Percentiles rank a stretch among this genome's conserved stretches.
Conservation (phyloP, 2,329 filamentous ascomycete genomes). For the Trichoderma simmonsii region DNA sequence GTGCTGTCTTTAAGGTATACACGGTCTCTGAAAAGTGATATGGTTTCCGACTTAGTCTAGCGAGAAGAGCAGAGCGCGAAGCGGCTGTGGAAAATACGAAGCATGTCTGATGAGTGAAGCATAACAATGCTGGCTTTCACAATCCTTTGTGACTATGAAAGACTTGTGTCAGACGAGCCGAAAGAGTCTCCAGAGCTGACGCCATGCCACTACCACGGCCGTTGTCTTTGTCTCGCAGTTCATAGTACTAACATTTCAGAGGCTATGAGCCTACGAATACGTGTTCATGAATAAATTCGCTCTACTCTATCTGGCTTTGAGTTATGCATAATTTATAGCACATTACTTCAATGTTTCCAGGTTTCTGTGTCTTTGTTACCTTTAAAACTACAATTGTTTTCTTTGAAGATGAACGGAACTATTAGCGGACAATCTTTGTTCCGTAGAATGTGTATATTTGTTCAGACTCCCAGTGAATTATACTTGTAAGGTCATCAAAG, state of each 20-base stretch:
- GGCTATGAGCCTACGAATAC: background rate
- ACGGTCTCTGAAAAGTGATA: background rate
- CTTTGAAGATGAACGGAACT: background rate
- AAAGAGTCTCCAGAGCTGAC: background rate
- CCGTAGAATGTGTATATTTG: background rate
- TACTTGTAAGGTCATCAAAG: background rate
- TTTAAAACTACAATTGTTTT: background rate
- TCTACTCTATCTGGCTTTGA: background rate
- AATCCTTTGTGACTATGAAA: background rate
- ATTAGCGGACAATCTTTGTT: background rate
- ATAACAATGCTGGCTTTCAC: background rate
- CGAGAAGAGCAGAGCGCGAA: no score
- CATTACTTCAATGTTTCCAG: background rate
- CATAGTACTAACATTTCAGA: background rate
- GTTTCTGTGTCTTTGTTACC: background rate
- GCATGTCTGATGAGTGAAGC: background rate
- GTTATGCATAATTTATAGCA: background rate
- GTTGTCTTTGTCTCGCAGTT: background rate
- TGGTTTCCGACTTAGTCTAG: no score
- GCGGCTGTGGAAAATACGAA: no score
- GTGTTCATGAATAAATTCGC: rapidly evolving
- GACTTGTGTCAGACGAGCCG: background rate
- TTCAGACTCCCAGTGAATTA: background rate
- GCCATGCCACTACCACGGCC: background rate
- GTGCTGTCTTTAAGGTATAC: background rate